Evolutionary conservation across 2,329 filamentous ascomycete genomes (phyloP), one percentile per base, ranked within the genome.

Genomic region (Colletotrichum sp.): DNA sequence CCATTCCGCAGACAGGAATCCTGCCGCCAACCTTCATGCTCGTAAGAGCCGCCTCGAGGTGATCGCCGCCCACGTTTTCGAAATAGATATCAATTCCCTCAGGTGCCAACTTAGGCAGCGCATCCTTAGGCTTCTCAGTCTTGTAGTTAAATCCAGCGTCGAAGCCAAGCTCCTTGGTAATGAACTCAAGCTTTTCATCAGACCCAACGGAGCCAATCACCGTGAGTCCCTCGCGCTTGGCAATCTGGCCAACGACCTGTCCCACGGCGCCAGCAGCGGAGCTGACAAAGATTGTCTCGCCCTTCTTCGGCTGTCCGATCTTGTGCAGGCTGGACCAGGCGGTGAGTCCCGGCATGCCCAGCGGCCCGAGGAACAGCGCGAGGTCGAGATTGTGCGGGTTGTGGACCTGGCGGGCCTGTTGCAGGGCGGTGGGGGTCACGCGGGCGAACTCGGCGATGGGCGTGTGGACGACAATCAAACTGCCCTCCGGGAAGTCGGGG

Each of bases 121-220:
- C 95, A 10, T 93, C 92, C 1, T 84, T 81, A 0, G 94, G 90
- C 78, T 89, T 91, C 86, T 97, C 94, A 78, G 91, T 96, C 90
- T 97, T 96, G 89, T 97, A 97, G 88, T 97, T 97, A 86, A 96
- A 97, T 4, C 92, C 95, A 8, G 79, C 85, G 69, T 90, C 88
- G 76, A 88, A 90, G 2, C 88, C 89, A 1, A 90, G 85, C 79
- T 89, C 86, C 71, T 87, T 84, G 56, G 79, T 82, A 64, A 90
- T 83, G 82, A 92, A 97, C 18, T 94, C 91, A 28, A 96, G 87
- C 87, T 98, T 97, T 81, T 94, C 92, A 80, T 96, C 93, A 14
- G 92, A 92, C 3, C 95, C 95, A 7, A 95, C 95, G 65, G 92
- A 95, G n/a, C 95, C 95, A 77, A 97, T 93, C 43, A 97, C 95